Base-by-base conservation (phyloP, 345 rosid species). In the Bruguiera parviflora region DNA sequence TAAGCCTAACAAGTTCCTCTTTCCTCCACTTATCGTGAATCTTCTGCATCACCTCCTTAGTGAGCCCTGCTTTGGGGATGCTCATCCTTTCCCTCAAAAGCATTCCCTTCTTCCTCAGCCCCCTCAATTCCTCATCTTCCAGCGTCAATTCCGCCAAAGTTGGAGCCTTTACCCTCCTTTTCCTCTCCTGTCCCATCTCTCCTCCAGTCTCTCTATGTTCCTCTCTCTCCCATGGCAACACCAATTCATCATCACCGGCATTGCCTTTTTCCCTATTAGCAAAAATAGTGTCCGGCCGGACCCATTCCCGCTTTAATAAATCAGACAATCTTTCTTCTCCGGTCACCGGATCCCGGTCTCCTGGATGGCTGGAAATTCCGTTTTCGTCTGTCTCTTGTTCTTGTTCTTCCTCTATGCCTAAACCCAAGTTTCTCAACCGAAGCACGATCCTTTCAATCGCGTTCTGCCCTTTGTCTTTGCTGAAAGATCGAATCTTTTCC, bases 11-110 rank as follows among this genome's bases (percentile, higher is more conserved):
- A 43, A 96, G 79, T 80, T 96, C 99, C 68, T 87, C 90, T 77
- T 90, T 96, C 80, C 97, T 87, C 99, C 99, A 96, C 22, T 77
- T 84, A 74, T 89, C 96, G 78, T 96, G 88, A 82, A 96, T 90
- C 79, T 89, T 92, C 80, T 89, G 89, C 82, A 92, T 61, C 61
- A 96, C 89, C 0, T 82, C 88, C 73, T 87, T 82, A 9, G 99
- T 96, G 22, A 92, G 70, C 63, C 99, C 99, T 5, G 99, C 98
- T 66, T 92, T 96, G 0, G 98, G 96, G 5, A 96, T 80, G 74
- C 70, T 96, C 35, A 92, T 80, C 84, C 96, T 89, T 73, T 90
- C 97, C 74, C 97, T 86, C 25, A 90, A 35, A 71, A 74, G 59
- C 98, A 90, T 96, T 15, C 96, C 97, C 31, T 53, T 74, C 64